Conservation (phyloP, 352 stramenopile genomes). For the Phytophthora cactorum region DNA sequence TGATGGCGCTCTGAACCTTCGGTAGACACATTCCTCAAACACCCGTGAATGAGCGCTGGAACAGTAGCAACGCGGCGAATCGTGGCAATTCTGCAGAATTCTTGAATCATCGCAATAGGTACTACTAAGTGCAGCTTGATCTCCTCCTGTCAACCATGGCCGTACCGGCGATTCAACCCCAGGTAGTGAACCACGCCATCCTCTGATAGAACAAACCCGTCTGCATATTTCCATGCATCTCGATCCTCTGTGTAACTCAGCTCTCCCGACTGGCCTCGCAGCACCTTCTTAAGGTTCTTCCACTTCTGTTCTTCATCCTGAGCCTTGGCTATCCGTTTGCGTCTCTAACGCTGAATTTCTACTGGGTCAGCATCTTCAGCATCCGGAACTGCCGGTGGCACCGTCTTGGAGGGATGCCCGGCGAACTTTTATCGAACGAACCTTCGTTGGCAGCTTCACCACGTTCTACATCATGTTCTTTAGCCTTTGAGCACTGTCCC, state of each 20-base stretch:
- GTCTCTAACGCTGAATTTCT: constrained; percentile 3
- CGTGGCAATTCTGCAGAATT: not conserved
- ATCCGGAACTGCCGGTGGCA: not conserved
- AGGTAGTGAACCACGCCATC: not conserved
- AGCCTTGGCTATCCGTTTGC: not conserved
- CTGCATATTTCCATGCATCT: not conserved
- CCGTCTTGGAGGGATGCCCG: too few species aligned
- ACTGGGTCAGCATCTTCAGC: constrained; percentile 2
- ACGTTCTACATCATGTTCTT: too few species aligned
- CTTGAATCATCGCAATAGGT: constrained; percentile 17
- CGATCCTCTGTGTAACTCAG: not conserved
- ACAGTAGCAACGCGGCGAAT: too few species aligned
- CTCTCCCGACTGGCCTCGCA: not conserved
- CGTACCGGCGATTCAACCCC: not conserved
- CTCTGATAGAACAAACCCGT: constrained; percentile 4
- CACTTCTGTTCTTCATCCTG: not conserved
- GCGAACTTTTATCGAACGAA: not conserved
- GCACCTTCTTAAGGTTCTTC: not conserved
- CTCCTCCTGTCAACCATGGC: not conserved
- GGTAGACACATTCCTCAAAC: too few species aligned
- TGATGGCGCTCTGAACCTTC: too few species aligned
- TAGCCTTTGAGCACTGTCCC: too few species aligned
- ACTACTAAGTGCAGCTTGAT: constrained; percentile 12
- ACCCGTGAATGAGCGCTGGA: too few species aligned
- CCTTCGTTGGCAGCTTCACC: not conserved